These are phyloP conservation scores for Samsoniella hepiali DNA, from an alignment of 2,329 filamentous ascomycete species.

Conservation along the genomic window DNA sequence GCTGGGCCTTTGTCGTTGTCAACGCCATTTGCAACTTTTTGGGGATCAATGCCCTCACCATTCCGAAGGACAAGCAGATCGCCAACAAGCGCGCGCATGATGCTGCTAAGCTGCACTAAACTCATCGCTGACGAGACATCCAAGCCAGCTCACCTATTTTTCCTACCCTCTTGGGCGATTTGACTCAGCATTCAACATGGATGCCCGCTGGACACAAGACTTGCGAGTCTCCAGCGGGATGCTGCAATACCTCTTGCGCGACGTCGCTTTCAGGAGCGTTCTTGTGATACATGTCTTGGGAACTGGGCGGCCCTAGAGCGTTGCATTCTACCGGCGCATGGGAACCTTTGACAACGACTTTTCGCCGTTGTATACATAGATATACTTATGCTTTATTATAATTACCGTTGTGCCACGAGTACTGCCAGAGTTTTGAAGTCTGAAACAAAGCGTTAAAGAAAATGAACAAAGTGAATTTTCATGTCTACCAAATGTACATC, in stretches of 20 bases:
- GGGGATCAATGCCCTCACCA: constrained; percentile 92
- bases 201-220: constrained; percentile 3
- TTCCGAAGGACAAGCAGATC: constrained; percentile 60
- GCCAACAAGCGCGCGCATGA: constrained; percentile 48
- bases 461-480: not conserved
- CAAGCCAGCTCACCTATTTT: not conserved
- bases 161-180: not conserved
- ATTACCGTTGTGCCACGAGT: not conserved
- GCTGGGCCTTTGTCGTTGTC: constrained; percentile 90
- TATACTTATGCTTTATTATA: constrained; percentile 17
- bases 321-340: constrained; percentile 19
- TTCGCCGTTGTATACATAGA: constrained; percentile 16
- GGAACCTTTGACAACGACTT: constrained; percentile 16
- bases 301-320: constrained; percentile 5
- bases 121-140: not conserved
- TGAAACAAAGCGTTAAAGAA: not conserved
- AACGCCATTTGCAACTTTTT: constrained; percentile 87
- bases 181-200: constrained; percentile 12
- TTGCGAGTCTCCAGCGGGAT: constrained; percentile 6
- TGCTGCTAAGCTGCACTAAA: constrained; percentile 36
- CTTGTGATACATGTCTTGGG: constrained; percentile 1
- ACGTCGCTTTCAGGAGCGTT: not conserved
- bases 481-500: not conserved
- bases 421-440: not conserved
- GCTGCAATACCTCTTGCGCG: not conserved